phyloP scores from a whole-genome alignment of 176 grass and related monocot species.

The Olyra latifolia region DNA sequence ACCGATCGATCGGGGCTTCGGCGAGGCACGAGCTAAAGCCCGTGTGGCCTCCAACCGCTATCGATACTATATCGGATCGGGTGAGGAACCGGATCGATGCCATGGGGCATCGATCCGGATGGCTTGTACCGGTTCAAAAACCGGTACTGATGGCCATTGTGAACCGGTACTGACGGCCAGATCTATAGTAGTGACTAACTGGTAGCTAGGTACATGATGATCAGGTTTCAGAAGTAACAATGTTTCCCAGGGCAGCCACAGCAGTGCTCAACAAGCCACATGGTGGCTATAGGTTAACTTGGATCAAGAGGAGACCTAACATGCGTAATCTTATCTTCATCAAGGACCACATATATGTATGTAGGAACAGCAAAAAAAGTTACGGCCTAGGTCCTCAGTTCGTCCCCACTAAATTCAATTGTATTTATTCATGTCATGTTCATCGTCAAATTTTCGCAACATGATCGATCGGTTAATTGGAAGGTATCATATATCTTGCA shows the following conservation, averaged over 20 bases:
- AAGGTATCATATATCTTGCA: not conserved
- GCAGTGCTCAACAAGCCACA: conserved; percentile 26
- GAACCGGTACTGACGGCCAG: too few species aligned
- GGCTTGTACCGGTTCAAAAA: too few species aligned
- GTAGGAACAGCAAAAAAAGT: conserved; percentile 12
- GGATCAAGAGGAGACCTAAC: conserved; percentile 25
- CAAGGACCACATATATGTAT: conserved; percentile 18
- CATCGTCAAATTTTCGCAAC: not conserved
- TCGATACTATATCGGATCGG: too few species aligned
- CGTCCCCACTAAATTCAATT: conserved; percentile 8
- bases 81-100: too few species aligned
- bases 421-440: not conserved
- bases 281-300: conserved; percentile 22
- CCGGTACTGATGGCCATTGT: too few species aligned
- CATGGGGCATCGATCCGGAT: too few species aligned
- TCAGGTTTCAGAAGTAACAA: conserved; percentile 26
- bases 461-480: not conserved
- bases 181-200: too few species aligned
- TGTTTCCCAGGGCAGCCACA: conserved; percentile 23
- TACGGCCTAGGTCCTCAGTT: not conserved
- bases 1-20: too few species aligned
- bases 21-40: too few species aligned
- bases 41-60: too few species aligned
- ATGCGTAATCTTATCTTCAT: conserved; percentile 21
- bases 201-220: not conserved